Percentiles rank a stretch among this genome's conserved stretches.
Conservation (phyloP, 177 flowering plant species). For the Vitis hybrid region DNA sequence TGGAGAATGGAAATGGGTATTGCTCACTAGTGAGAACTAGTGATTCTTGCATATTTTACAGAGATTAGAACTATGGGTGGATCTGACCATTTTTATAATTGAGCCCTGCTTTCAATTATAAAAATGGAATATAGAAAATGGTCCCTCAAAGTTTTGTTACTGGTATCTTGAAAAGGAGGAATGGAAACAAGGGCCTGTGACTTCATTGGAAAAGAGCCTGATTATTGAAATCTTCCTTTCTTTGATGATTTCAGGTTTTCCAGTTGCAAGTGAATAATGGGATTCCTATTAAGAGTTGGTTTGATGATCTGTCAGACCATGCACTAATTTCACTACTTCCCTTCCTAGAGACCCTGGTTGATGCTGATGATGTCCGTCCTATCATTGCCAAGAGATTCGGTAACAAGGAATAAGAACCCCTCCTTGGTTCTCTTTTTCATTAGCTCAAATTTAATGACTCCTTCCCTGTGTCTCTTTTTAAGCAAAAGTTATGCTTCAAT, state of each 20-base stretch:
- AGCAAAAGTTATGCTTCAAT: constrained; percentile 18
- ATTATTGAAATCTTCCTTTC: constrained; percentile 8
- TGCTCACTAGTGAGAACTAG: too few relatives aligned
- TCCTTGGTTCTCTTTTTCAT: constrained; percentile 22
- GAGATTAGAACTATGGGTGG: too few relatives aligned
- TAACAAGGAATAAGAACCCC: constrained; percentile 61
- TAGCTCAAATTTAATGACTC: constrained; percentile 22
- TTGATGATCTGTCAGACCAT: constrained; percentile 82
- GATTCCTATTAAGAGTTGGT: constrained; percentile 97
- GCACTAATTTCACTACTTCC: constrained; percentile 79
- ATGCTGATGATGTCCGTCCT: constrained; percentile 94
- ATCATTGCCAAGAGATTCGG: constrained; percentile 80
- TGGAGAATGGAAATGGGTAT: too few relatives aligned
- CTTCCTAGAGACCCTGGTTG: constrained; percentile 78
- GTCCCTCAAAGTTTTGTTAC: too few relatives aligned
- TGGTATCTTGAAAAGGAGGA: neutral
- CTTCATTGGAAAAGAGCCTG: neutral
- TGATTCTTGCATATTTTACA: too few relatives aligned
- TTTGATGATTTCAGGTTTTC: constrained; percentile 73
- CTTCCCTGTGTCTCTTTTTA: constrained; percentile 15
- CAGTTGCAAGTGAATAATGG: constrained; percentile 94
- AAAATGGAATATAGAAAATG: too few relatives aligned
- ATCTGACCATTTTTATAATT: too few relatives aligned
- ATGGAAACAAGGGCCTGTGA: neutral
- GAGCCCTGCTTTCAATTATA: too few relatives aligned